These are phyloP conservation scores for Alnus rubra DNA, from an alignment of 306 rosid species.

Conservation along the genomic window DNA sequence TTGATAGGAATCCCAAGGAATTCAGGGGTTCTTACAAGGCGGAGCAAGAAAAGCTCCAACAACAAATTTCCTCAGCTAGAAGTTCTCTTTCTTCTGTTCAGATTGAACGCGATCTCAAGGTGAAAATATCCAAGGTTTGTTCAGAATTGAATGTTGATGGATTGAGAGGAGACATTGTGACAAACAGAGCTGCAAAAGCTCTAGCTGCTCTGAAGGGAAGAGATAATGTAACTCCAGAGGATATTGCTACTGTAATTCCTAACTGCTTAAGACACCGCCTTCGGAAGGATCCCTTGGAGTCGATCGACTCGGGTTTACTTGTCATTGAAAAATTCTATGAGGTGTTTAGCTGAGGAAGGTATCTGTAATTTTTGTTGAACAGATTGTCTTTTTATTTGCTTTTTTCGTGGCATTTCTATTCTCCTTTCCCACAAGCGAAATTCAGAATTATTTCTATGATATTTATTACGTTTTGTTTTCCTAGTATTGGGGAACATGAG, in stretches of 20 bases:
- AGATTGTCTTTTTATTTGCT: slow-evolving; percentile 24
- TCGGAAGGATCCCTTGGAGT: slow-evolving; percentile 92
- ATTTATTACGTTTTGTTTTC: slow-evolving; percentile 6
- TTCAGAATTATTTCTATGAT: slow-evolving; percentile 26
- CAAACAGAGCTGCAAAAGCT: slow-evolving; percentile 91
- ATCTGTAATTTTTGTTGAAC: slow-evolving; percentile 28
- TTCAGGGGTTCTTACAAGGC: slow-evolving; percentile 62
- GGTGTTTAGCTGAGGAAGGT: slow-evolving; percentile 62
- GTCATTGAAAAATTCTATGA: slow-evolving; percentile 86
- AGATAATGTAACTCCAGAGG: slow-evolving; percentile 68
- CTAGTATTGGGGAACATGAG: background rate
- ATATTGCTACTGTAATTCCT: slow-evolving; percentile 90
- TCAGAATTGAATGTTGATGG: slow-evolving; percentile 92
- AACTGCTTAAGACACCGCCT: slow-evolving; percentile 96
- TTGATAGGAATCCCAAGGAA: slow-evolving; percentile 74
- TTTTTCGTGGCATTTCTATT: slow-evolving; percentile 26
- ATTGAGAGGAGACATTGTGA: slow-evolving; percentile 91
- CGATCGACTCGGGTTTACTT: slow-evolving; percentile 92
- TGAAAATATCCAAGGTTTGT: slow-evolving; percentile 85
- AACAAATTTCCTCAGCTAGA: slow-evolving; percentile 73
- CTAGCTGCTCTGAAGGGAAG: slow-evolving; percentile 86
- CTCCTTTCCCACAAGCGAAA: slow-evolving; percentile 27
- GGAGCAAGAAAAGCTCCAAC: slow-evolving; percentile 75
- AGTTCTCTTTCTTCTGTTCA: slow-evolving; percentile 61
- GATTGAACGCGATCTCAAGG: slow-evolving; percentile 76